phyloP scores from a whole-genome alignment of 345 rosid genomes.

The Schrenkiella parvula region DNA sequence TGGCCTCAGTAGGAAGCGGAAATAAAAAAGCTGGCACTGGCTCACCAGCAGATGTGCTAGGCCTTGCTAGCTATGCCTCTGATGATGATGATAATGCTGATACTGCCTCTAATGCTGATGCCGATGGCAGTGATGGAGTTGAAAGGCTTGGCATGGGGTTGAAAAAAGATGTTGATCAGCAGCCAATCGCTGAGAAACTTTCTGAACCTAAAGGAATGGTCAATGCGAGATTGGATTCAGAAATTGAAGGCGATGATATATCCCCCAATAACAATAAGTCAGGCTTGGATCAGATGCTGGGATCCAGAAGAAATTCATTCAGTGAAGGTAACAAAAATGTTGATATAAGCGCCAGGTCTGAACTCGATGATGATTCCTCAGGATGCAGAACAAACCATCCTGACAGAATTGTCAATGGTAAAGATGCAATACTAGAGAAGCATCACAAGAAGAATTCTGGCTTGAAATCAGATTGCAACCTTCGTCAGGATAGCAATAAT shows the following conservation, averaged over 20 bases:
- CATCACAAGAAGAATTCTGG: conserved; percentile 38
- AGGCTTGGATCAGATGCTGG: conserved; percentile 13
- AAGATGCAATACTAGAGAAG: conserved; percentile 30
- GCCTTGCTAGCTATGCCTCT: conserved; percentile 91
- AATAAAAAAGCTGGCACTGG: conserved; percentile 53
- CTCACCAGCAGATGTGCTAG: conserved; percentile 69
- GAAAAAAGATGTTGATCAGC: conserved; percentile 33
- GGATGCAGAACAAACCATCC: conserved; percentile 27
- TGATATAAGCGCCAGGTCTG: conserved; percentile 27
- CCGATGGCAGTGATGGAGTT: conserved; percentile 37
- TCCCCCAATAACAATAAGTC: conserved; percentile 26
- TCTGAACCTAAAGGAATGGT: conserved; percentile 35
- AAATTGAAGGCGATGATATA: conserved; percentile 25
- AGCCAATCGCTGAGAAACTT: conserved; percentile 33
- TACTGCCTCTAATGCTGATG: conserved; percentile 56
- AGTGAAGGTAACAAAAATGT: conserved; percentile 12
- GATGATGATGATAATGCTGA: conserved; percentile 66
- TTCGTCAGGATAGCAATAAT: conserved; percentile 41
- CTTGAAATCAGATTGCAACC: conserved; percentile 36
- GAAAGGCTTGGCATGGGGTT: conserved; percentile 38
- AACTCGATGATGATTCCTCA: conserved; percentile 25
- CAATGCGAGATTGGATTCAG: conserved; percentile 36
- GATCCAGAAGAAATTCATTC: conserved; percentile 3
- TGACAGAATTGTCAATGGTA: conserved; percentile 26
- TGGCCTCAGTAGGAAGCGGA: conserved; percentile 41